Base-by-base conservation (phyloP, 202 grass and related monocot genomes). In the Brachypodium distachyon region DNA sequence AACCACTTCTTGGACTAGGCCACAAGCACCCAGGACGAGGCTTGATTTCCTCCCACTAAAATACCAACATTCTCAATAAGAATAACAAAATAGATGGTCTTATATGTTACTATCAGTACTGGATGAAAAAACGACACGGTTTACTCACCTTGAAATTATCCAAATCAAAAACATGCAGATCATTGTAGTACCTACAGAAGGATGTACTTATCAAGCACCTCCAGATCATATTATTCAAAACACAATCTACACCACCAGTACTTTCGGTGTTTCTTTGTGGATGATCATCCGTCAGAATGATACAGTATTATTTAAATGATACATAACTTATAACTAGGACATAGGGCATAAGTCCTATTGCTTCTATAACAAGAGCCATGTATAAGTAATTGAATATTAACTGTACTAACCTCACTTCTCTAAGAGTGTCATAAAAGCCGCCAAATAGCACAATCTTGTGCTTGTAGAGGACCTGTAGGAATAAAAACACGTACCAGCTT, bases 31-130 rank as follows among this genome's bases (percentile, higher is more conserved):
- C 95, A 56, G 84, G 91, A 34, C 84, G 74, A 74, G 91, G 89
- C 54, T 97, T 97, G 74, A 97, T 97, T 88, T 97, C 95, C 83
- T 94, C 86, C 91, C 95, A 97, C 95, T 97, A 81, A 71, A 87
- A 83, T 49, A 80, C 19, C 6, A 63, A 79, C 51, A 79, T 43
- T 70, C 13, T 65, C 62, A 77, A 68, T 66, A 57, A 88, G 75
- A 64, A 34, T 38, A 50, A 74, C 82, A 19, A 40, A 40, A 43
- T 51, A 82, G 32, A 55, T 23, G 53, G 18, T 11, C 56, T 65
- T 59, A 67, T 43, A 61, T 77, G 55, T 50, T 29, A 72, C 14
- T 38, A 81, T 41, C 12, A 66, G 31, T 60, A 68, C 39, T 70
- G 70, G 38, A 69, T 49, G 5, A 79, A 83, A 80, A 28, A 63